Conservation (phyloP, 768 basidiomycete species). For the Dacryopinax primogenitus region DNA sequence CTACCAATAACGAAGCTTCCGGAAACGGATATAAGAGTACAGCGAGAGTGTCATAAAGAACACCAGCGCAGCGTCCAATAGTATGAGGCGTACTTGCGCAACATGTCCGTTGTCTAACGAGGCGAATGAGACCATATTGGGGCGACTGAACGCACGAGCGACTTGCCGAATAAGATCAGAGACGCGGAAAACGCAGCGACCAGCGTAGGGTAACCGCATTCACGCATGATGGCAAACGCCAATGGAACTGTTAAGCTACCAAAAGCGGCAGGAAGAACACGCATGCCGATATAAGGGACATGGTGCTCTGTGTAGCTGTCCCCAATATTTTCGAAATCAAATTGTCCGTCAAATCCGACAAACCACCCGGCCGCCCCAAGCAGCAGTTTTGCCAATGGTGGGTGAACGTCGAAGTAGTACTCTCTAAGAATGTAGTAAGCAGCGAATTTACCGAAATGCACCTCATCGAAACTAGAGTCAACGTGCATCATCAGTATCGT, state of each 20-base stretch:
- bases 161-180: constrained; percentile 77
- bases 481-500: neutral
- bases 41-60: constrained; percentile 94
- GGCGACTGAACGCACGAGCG: neutral
- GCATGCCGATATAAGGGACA: constrained; percentile 89
- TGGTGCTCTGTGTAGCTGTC: constrained; percentile 77
- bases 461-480: constrained; percentile 73
- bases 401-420: constrained; percentile 99
- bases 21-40: constrained; percentile 85
- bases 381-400: constrained; percentile 89
- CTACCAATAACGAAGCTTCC: constrained; percentile 81
- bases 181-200: constrained; percentile 81
- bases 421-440: constrained; percentile 81
- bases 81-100: constrained; percentile 89
- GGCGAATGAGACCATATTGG: neutral
- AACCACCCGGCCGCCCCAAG: constrained; percentile 93
- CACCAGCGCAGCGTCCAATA: constrained; percentile 84
- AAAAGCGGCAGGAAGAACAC: constrained; percentile 81
- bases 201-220: constrained; percentile 86
- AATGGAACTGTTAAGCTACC: constrained; percentile 82
- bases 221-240: constrained; percentile 94
- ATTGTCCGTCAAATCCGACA: constrained; percentile 88
- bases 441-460: constrained; percentile 97
- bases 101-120: constrained; percentile 83
- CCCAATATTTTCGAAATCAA: constrained; percentile 89